phyloP scores from a whole-genome alignment of 2,329 filamentous ascomycete species.

The Pochonia chlamydosporia region DNA sequence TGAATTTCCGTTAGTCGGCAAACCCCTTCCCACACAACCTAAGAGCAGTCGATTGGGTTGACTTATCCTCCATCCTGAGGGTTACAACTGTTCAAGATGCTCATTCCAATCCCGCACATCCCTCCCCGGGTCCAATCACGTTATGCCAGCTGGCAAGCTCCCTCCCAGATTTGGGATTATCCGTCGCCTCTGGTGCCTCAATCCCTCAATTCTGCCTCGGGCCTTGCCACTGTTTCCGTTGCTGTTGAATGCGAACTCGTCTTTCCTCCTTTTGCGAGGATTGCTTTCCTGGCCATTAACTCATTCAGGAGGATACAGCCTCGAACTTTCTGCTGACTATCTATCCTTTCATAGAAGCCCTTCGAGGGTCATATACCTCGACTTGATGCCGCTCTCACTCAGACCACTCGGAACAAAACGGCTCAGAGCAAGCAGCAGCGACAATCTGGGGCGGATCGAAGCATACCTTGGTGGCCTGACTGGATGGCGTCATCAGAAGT shows the following conservation, averaged over 20 bases:
- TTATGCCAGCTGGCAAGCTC: constrained; percentile 8
- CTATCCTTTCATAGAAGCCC: neutral
- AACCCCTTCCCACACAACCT: neutral
- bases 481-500: constrained; percentile 93
- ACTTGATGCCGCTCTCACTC: neutral
- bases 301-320: too few relatives aligned
- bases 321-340: neutral
- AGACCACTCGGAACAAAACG: neutral
- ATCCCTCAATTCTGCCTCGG: neutral
- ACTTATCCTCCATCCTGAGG: neutral
- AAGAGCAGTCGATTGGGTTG: neutral
- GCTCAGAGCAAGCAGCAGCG: neutral
- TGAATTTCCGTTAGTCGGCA: neutral
- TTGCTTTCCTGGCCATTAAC: too few relatives aligned
- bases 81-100: neutral
- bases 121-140: constrained; percentile 6
- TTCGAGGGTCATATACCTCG: neutral
- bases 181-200: neutral
- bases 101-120: neutral
- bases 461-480: constrained; percentile 4
- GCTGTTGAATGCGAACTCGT: neutral
- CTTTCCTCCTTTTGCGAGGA: too few relatives aligned
- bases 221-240: neutral
- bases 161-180: neutral
- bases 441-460: constrained; percentile 1